Evolutionary conservation across 768 basidiomycete species (phyloP).

Genomic region (Mycena capillaripes): DNA sequence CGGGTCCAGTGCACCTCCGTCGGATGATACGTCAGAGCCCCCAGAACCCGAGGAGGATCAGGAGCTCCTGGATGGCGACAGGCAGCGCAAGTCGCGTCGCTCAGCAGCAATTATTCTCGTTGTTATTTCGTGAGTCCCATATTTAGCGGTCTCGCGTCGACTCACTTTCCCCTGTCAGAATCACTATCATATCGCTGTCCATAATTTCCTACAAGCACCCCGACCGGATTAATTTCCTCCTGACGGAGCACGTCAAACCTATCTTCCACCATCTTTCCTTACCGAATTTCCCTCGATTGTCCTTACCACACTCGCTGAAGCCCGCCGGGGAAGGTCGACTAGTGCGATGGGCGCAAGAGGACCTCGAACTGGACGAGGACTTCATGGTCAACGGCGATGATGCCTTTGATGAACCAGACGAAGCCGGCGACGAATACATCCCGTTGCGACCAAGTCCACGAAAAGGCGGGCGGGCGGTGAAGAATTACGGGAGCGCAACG

Average conservation of each 20-base stretch:
- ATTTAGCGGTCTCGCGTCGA: neutral
- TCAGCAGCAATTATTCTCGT: constrained; percentile 29
- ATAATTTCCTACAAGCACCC: constrained; percentile 32
- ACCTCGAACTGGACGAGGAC: constrained; percentile 57
- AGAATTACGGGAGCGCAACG: constrained; percentile 35
- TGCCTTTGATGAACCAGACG: constrained; percentile 47
- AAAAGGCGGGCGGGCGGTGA: constrained; percentile 24
- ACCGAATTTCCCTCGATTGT: constrained; percentile 20
- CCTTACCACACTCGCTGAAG: constrained; percentile 21
- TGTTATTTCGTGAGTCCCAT: constrained; percentile 22
- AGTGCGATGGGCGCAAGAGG: constrained; percentile 63
- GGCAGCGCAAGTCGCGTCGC: constrained; percentile 22
- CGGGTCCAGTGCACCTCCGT: neutral
- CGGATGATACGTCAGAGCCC: constrained; percentile 20
- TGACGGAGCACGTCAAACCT: constrained; percentile 15
- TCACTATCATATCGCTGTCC: constrained; percentile 21
- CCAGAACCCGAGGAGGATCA: constrained; percentile 17
- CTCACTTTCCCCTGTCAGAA: neutral
- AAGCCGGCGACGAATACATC: constrained; percentile 57
- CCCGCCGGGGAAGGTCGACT: constrained; percentile 54
- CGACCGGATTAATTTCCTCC: constrained; percentile 18
- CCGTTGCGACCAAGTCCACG: constrained; percentile 55
- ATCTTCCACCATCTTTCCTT: constrained; percentile 5
- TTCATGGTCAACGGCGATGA: constrained; percentile 59
- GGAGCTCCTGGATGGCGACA: constrained; percentile 28